Percentiles rank a stretch among this genome's conserved stretches.
These are phyloP conservation scores for Calonectria pteridis DNA, from an alignment of 2,329 filamentous ascomycete genomes.

Conservation along the genomic window DNA sequence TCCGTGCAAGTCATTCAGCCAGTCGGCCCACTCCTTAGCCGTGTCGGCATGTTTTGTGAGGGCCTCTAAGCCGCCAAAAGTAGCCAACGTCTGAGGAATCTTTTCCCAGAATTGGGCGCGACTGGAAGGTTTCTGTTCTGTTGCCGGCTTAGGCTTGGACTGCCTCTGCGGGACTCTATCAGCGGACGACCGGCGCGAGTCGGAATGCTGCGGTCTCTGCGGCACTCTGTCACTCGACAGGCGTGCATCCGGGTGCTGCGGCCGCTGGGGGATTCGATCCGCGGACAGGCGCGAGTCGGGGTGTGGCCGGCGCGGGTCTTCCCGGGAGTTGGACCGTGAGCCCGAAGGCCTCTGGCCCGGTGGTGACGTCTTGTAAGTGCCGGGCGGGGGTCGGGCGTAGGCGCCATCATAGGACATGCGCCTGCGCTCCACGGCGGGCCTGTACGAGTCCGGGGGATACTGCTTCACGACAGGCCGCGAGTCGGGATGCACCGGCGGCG, in stretches of 20 bases:
- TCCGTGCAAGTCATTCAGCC: slow-evolving; percentile 48
- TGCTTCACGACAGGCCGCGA: slow-evolving; percentile 28
- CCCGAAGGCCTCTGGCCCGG: slow-evolving; percentile 25
- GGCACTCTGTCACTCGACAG: neutral
- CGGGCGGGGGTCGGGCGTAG: slow-evolving; percentile 17
- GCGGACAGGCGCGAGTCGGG: neutral
- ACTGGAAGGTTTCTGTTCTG: neutral
- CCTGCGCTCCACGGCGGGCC: slow-evolving; percentile 28
- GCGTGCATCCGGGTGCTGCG: neutral
- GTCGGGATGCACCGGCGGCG: slow-evolving; percentile 13
- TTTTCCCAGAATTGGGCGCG: slow-evolving; percentile 34
- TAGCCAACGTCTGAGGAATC: slow-evolving; percentile 42
- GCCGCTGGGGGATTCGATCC: neutral
- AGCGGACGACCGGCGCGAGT: neutral
- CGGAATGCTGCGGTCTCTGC: neutral
- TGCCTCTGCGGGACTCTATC: neutral
- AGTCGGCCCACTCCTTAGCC: slow-evolving; percentile 51
- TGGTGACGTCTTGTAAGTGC: slow-evolving; percentile 24
- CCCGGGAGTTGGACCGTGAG: slow-evolving; percentile 29
- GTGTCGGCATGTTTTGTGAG: slow-evolving; percentile 46
- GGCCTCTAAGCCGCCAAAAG: slow-evolving; percentile 44
- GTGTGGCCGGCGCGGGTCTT: slow-evolving; percentile 8
- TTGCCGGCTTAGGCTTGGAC: neutral
- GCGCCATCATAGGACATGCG: slow-evolving; percentile 34
- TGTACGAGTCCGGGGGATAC: slow-evolving; percentile 32